A percentile compares a stretch with the other conserved stretches of the same genome.
phyloP scores from a whole-genome alignment of 441 rosid species.

The Adansonia madagascariensis region DNA sequence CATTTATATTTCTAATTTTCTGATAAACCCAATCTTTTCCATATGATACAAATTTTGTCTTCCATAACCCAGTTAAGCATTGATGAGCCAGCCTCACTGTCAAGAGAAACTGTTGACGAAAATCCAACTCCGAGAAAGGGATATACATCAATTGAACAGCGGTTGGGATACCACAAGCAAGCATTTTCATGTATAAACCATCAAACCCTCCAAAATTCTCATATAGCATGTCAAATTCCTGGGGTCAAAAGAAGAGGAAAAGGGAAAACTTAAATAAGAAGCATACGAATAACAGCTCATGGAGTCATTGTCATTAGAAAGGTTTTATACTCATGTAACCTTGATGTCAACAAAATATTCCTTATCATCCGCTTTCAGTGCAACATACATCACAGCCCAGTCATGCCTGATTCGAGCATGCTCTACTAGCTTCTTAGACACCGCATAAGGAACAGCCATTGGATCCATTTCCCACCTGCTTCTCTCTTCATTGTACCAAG shows the following conservation, averaged over 20 bases:
- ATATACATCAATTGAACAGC: slow-evolving; percentile 90
- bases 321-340: slow-evolving; percentile 48
- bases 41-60: slow-evolving; percentile 47
- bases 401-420: slow-evolving; percentile 93
- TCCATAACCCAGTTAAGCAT: slow-evolving; percentile 61
- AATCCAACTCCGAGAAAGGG: slow-evolving; percentile 83
- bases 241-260: slow-evolving; percentile 38
- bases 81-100: slow-evolving; percentile 51
- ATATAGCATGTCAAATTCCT: slow-evolving; percentile 88
- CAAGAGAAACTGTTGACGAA: slow-evolving; percentile 76
- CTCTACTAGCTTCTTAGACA: slow-evolving; percentile 77
- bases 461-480: slow-evolving; percentile 92
- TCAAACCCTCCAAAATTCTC: slow-evolving; percentile 95
- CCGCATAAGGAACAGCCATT: slow-evolving; percentile 84
- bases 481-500: slow-evolving; percentile 85
- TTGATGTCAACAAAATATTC: slow-evolving; percentile 75
- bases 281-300: slow-evolving; percentile 16
- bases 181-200: slow-evolving; percentile 90
- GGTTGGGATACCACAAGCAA: slow-evolving; percentile 82
- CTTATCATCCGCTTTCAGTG: slow-evolving; percentile 82
- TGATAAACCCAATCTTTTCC: slow-evolving; percentile 53
- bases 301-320: slow-evolving; percentile 28
- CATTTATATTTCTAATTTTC: slow-evolving; percentile 60
- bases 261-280: slow-evolving; percentile 33
- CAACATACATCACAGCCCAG: slow-evolving; percentile 83